Percentiles rank a stretch among this genome's conserved stretches.
phyloP scores from a whole-genome alignment of 164 flowering plant species.

The Vitis rotundifolia region DNA sequence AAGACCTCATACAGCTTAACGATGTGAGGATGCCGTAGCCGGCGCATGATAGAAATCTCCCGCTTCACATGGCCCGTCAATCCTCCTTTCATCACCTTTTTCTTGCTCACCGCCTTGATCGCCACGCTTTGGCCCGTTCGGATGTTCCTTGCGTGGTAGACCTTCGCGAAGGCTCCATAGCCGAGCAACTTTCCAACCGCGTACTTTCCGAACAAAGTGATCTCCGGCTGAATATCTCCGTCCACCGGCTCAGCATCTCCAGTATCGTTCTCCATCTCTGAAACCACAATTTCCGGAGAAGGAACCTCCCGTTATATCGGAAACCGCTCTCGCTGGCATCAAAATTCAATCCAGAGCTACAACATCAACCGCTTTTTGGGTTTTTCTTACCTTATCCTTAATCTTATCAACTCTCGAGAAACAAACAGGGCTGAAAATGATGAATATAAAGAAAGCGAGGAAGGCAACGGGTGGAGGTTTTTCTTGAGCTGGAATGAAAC shows the following conservation, averaged over 20 bases:
- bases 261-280: constrained; percentile 3
- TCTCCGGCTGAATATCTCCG: constrained; percentile 1
- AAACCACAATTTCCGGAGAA: not conserved
- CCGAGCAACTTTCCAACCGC: constrained; percentile 67
- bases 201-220: constrained; percentile 48
- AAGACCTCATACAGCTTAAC: constrained; percentile 61
- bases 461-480: no score
- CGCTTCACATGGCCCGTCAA: constrained; percentile 39
- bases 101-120: constrained; percentile 60
- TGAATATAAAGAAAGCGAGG: no score
- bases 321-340: not conserved
- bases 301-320: not conserved
- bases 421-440: no score
- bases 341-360: not conserved
- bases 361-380: no score
- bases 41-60: constrained; percentile 68
- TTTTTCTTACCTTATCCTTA: no score
- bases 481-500: no score
- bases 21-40: constrained; percentile 61
- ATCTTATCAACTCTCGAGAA: no score
- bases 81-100: constrained; percentile 35
- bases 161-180: constrained; percentile 73
- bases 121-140: constrained; percentile 64
- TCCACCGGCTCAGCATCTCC: not conserved
- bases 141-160: constrained; percentile 59